phyloP scores from a whole-genome alignment of 306 rosid genomes.

The Quercus glauca region DNA sequence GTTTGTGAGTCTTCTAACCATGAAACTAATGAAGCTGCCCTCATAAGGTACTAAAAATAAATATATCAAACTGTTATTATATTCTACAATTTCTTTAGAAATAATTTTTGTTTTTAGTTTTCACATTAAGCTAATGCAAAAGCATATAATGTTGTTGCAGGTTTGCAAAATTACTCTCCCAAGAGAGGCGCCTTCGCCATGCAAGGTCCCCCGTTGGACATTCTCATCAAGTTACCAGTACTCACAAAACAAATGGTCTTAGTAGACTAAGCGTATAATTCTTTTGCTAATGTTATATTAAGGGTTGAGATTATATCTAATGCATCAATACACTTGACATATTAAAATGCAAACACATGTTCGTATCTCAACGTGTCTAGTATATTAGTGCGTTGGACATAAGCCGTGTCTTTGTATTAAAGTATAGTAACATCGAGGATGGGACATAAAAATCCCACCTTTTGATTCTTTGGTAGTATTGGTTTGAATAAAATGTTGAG shows the following conservation, averaged over 20 bases:
- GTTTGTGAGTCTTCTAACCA: constrained; percentile 12
- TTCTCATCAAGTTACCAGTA: neutral
- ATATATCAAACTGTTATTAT: no score
- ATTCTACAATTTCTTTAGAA: neutral
- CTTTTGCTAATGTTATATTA: neutral
- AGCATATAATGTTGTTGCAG: constrained; percentile 13
- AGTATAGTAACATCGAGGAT: neutral
- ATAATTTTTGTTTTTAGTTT: neutral
- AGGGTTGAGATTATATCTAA: no score
- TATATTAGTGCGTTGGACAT: no score
- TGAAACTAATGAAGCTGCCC: constrained; percentile 53
- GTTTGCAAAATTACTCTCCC: constrained; percentile 49
- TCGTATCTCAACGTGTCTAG: no score
- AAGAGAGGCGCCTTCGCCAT: constrained; percentile 43
- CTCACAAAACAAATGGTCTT: neutral
- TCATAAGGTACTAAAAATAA: constrained; percentile 28
- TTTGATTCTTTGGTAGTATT: neutral
- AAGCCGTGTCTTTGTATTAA: no score
- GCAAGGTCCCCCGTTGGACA: constrained; percentile 21
- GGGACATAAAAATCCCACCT: neutral
- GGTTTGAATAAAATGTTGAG: neutral
- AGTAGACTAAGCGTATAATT: neutral
- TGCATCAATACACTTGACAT: no score
- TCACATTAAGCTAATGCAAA: neutral
- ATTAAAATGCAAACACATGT: no score